Conservation (phyloP, 257 asterid species). For the Plantago elongata region DNA sequence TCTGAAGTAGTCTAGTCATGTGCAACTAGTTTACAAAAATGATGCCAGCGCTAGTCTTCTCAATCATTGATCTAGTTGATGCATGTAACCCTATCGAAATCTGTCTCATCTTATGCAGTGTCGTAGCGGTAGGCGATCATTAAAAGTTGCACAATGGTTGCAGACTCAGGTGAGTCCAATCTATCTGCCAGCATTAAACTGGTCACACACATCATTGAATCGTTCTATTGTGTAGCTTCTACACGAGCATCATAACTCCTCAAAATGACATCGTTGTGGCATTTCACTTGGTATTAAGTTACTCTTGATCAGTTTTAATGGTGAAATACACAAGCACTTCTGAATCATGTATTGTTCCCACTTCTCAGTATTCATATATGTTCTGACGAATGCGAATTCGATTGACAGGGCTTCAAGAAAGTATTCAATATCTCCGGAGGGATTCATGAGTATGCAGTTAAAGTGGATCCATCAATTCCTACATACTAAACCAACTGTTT, state of each 20-base stretch:
- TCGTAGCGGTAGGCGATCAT: conserved; percentile 86
- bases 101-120: conserved; percentile 50
- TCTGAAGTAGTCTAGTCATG: conserved; percentile 5
- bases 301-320: too few species aligned
- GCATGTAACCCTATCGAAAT: conserved; percentile 7
- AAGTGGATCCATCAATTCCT: conserved; percentile 78
- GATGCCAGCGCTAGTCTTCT: background rate
- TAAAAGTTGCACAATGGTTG: conserved; percentile 96
- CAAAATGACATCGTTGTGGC: too few species aligned
- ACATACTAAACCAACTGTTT: conserved; percentile 48
- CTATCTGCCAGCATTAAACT: too few species aligned
- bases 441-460: conserved; percentile 72
- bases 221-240: too few species aligned
- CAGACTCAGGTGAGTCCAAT: conserved; percentile 62
- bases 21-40: background rate
- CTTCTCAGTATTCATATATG: background rate
- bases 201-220: too few species aligned
- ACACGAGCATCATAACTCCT: too few species aligned
- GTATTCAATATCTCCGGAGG: conserved; percentile 84
- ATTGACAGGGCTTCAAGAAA: conserved; percentile 73
- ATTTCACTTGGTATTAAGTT: too few species aligned
- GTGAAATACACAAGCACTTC: too few species aligned
- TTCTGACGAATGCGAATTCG: conserved; percentile 10
- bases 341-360: too few species aligned
- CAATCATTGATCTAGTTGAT: background rate